A percentile compares a stretch with the other conserved stretches of the same genome.
These are phyloP conservation scores for Naganishia kalamii DNA, from an alignment of 768 basidiomycete species.

Conservation along the genomic window DNA sequence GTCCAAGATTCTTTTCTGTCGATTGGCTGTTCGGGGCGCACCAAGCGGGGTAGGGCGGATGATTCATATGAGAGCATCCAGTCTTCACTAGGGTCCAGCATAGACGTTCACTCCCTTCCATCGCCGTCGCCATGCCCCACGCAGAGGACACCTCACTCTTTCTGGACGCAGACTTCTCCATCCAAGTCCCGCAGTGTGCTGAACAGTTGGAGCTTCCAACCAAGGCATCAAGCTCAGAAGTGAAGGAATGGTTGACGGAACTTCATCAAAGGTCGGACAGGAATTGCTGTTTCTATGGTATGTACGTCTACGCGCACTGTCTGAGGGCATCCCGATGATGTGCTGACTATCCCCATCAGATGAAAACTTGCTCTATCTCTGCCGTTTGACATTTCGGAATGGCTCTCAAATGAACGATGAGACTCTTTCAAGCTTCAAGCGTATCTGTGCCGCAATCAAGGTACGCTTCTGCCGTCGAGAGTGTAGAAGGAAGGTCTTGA, in stretches of 20 bases:
- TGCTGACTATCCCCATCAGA: background rate
- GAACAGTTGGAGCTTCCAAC: background rate
- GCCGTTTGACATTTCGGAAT: background rate
- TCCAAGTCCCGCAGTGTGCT: slow-evolving; percentile 1
- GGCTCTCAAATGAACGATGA: background rate
- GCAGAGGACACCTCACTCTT: slow-evolving; percentile 4
- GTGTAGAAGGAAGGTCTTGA: no score
- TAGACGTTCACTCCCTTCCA: no score
- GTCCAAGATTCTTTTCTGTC: no score
- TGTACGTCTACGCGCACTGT: background rate
- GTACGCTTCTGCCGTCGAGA: background rate
- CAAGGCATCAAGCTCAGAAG: background rate
- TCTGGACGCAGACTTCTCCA: slow-evolving; percentile 13
- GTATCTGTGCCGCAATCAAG: slow-evolving; percentile 1
- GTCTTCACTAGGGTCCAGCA: no score
- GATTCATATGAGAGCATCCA: no score
- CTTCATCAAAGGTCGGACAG: background rate
- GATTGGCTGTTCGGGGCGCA: no score
- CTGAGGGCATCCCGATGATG: background rate
- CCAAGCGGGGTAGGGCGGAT: no score
- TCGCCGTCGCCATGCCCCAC: background rate
- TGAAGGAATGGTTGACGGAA: background rate
- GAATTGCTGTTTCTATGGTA: slow-evolving; percentile 19
- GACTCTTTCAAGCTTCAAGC: background rate
- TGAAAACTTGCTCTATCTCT: slow-evolving; percentile 16